Base-by-base conservation (phyloP, 768 basidiomycete genomes). In the Mycena chlorophos region DNA sequence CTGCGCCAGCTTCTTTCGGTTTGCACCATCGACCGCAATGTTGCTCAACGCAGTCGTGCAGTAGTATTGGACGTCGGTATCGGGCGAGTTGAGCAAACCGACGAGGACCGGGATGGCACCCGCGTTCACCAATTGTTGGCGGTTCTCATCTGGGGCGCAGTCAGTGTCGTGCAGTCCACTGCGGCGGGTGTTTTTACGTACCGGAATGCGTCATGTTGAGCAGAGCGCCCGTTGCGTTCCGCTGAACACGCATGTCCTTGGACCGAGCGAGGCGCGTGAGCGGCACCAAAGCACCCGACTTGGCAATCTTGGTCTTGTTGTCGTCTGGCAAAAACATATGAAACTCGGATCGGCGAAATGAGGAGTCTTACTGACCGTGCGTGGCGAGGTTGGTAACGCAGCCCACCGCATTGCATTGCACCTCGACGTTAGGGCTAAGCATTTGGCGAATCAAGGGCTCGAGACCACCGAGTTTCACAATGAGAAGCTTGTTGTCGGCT, bases 1-100 rank as follows among this genome's bases (percentile, higher is more conserved):
- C 67, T 90, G 85, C 2, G 95, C 92, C 25, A 99, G 80, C 71
- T 95, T 96, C 81, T 94, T 95, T 63, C 97, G 80, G 73, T 98
- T 99, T 52, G 78, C 62, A 86, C 93, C 90, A 74, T 99, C 97
- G 5, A 99, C 97, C 29, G 97, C 97, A 62, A 99, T 99, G 67
- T 99, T 99, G 69, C 91, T 94, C 64, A 99, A 74, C 5, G 97
- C 97, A 13, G 97, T 99, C 5, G 97, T 99, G 73, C 97, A 99
- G 70, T 99, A 99, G 68, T 99, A 99, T 70, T 99, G 97, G 2
- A 99, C 97, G 68, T 99, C 97, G n/a, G 97, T 99, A 70, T 99
- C 97, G 46, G 90, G 86, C 4, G 92, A 94, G 68, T 95, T 97
- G 59, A 99, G 78, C 29, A 99, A 79, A 66, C 88, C 88, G 62